These are phyloP conservation scores for Serpula lacrymans DNA, from an alignment of 768 basidiomycete species.

Conservation along the genomic window DNA sequence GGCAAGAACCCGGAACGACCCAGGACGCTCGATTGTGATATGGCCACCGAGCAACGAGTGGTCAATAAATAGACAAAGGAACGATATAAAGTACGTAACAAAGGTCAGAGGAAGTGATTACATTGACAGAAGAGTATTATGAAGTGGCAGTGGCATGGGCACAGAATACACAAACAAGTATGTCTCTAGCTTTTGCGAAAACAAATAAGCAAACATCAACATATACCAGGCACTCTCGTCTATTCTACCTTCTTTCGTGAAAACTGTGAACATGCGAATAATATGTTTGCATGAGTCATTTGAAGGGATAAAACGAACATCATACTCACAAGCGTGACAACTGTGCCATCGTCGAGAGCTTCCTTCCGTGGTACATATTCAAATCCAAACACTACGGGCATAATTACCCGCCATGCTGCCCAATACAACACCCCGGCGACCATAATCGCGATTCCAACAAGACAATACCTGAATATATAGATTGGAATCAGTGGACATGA, in stretches of 20 bases:
- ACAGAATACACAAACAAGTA: too few relatives aligned
- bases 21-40: too few relatives aligned
- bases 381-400: conserved; percentile 49
- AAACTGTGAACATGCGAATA: conserved; percentile 4
- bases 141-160: too few relatives aligned
- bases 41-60: too few relatives aligned
- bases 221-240: too few relatives aligned
- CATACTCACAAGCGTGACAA: conserved; percentile 47
- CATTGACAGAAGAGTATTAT: too few relatives aligned
- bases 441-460: conserved; percentile 51
- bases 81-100: too few relatives aligned
- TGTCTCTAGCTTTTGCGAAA: too few relatives aligned
- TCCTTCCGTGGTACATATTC: conserved; percentile 48
- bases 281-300: not conserved
- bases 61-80: too few relatives aligned
- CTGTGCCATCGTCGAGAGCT: conserved; percentile 47
- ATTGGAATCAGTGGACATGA: not conserved
- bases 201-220: too few relatives aligned
- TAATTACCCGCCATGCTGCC: conserved; percentile 48
- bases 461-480: conserved; percentile 39
- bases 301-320: not conserved
- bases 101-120: too few relatives aligned
- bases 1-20: too few relatives aligned
- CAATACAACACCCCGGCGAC: conserved; percentile 48
- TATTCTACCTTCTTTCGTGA: conserved; percentile 7